Base-by-base conservation (phyloP, 2,329 filamentous ascomycete genomes). In the Clonostachys rosea region DNA sequence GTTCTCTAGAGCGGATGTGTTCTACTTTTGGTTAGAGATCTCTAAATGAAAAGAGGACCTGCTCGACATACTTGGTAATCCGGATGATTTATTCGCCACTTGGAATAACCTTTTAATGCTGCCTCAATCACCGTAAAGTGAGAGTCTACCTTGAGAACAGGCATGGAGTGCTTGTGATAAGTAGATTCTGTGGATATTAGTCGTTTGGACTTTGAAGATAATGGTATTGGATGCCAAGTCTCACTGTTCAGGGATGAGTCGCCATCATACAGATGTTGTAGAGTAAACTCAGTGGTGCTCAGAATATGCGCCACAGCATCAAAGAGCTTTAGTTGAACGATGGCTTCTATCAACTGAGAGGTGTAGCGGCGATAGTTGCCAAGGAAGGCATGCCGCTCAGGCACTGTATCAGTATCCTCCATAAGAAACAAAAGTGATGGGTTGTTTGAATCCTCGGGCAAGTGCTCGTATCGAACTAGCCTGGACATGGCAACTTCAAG, bases 291-390 rank as follows among this genome's bases (percentile, higher is more conserved):
- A 24, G 91, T 87, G 56, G 87, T 83, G 14, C 77, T 75, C n/a
- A 99, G 78, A 45, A 97, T 91, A 64, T 96, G 89, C 39, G 84
- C 81, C 53, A 97, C 84, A 1, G 92, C 92, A 51, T 96, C 91
- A 44, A 87, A 81, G 4, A 91, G 83, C 56, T 89, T 87, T 55
- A 88, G 79, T 54, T 88, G 80, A 18, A 95, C 90, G 52, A 97
- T 89, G 14, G 79, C 79, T 66, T 97, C 92, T 47, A 99, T 90
- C 24, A 96, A 81, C 50, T 89, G 86, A 4, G 85, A 84, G 63
- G 91, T 94, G 59, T 96, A 97, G 49, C 94, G 81, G 37, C 94
- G 80, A 64, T 99, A 99, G 60, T 99, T 97, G 5, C 92, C 91
- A 11, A 97, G 77, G 63, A 99, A 99, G 1, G 91, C 90, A 67